Percentiles rank a stretch among this genome's conserved stretches.
Conservation (phyloP, 2,329 filamentous ascomycete genomes). For the Ophiostoma australiae region DNA sequence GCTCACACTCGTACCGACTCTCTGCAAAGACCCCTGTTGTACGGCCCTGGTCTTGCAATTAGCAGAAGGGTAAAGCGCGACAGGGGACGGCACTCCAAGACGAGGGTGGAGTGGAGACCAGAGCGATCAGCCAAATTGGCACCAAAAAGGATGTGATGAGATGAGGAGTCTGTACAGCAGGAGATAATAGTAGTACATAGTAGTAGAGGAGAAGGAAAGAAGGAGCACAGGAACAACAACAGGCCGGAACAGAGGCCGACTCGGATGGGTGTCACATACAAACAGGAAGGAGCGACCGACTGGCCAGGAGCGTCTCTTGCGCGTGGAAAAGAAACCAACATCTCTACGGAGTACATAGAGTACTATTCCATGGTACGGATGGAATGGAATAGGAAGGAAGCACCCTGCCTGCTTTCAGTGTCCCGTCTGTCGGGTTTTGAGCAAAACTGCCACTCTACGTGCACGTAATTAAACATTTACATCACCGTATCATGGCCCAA, state of each 20-base stretch:
- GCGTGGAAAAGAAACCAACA: no score
- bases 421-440: background rate
- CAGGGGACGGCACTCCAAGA: conserved; percentile 20
- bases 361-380: background rate
- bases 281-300: background rate
- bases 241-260: background rate
- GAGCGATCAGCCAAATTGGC: conserved; percentile 26
- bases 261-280: background rate
- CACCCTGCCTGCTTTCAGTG: background rate
- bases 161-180: background rate
- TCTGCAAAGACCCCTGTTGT: conserved; percentile 9
- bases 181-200: background rate
- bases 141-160: conserved; percentile 14
- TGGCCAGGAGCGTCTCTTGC: background rate
- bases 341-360: no score
- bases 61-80: conserved; percentile 13
- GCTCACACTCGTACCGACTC: background rate
- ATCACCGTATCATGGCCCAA: conserved; percentile 16
- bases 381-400: background rate
- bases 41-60: conserved; percentile 20
- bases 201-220: background rate
- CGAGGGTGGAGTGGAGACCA: conserved; percentile 19
- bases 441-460: background rate
- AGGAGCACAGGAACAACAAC: conserved; percentile 1
- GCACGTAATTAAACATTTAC: background rate